Base-by-base conservation (phyloP, 257 asterid species). In the Orobanche coerulescens region DNA sequence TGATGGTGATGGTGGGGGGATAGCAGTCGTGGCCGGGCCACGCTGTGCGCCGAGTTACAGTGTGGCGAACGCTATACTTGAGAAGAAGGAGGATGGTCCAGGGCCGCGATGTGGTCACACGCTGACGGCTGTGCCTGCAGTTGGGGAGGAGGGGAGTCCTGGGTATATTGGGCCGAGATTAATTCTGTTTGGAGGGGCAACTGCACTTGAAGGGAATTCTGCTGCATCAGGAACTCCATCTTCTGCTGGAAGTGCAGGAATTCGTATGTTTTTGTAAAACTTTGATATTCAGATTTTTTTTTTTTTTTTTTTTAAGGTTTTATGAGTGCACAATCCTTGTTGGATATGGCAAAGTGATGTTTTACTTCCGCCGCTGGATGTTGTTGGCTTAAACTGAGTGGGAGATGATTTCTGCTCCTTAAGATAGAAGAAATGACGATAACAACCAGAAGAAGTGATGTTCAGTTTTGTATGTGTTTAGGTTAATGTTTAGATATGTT, bases 191-290 rank as follows among this genome's bases (percentile, higher is more conserved):
- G 99, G 99, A 60, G 99, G 99, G 59, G 99, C 99, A 53, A 93
- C 99, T 0, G 95, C 99, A 2, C 85, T 93, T 46, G 99, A 93
- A 72, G 99, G 97, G 64, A 93, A 93, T 80, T 90, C 99, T 4
- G 88, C 84, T 24, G 85, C 81, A 23, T 68, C 95, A 2, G 97
- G 99, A 52, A 77, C 99, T 60, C 99, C 99, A 56, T 64, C 99
- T 15, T 87, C 99, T 4, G 99, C 96, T n/a, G 99, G 99, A 79
- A 93, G 96, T 70, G 95, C 97, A 28, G 99, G 99, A 71, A 93
- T 93, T 66, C 76, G 99, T 93, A 89, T 30, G 98, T 71, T 62
- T 64, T 61, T 20, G 22, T 1, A 13, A 5, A 23, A 49, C n/a
- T n/a, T n/a, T n/a, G n/a, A n/a, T n/a, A n/a, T 61, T 63, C 24